Base-by-base conservation (phyloP, 345 rosid species). In the Chamaenerion angustifolium region DNA sequence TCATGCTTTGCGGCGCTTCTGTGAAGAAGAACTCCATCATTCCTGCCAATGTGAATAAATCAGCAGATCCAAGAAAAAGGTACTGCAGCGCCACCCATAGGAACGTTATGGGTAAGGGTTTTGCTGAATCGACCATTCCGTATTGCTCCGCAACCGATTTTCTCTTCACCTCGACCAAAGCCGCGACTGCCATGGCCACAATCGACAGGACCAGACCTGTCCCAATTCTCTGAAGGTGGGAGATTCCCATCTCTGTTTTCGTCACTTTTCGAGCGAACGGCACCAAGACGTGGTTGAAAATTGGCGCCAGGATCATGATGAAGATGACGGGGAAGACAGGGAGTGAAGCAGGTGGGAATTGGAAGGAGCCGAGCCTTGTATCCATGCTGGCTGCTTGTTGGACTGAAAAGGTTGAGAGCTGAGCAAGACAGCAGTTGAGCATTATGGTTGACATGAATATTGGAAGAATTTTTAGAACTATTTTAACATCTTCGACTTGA, bases 21-120 rank as follows among this genome's bases (percentile, higher is more conserved):
- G 90, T 81, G 77, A 89, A 89, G 80, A 85, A 83, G 65, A 85
- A 79, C 19, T 89, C 95, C 94, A 89, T 77, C 95, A 79, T 77
- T 14, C 94, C 98, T 0, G 95, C 92, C 56, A 85, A 68, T 11
- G 84, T 81, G 77, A 89, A 85, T 27, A 89, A 78, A 66, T 89
- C 98, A 8, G 95, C 98, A n/a, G 98, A 85, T 57, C 98, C 94
- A 12, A 89, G 88, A 68, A 89, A 83, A 72, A 89, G 56, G 61
- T 83, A 85, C 57, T 85, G 98, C 60, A 83, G 52, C 19, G 94
- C 83, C 14, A 89, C 60, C 98, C 98, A 85, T 10, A 89, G 76
- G 77, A 85, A 89, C 15, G 95, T 76, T 54, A 83, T 74, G 12
- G 92, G 97, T 40, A 89, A 75, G n/a, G 94, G 79, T 37, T 71